Conservation (phyloP, 2,329 filamentous ascomycete species). For the Pseudophaeomoniella oleicola region DNA sequence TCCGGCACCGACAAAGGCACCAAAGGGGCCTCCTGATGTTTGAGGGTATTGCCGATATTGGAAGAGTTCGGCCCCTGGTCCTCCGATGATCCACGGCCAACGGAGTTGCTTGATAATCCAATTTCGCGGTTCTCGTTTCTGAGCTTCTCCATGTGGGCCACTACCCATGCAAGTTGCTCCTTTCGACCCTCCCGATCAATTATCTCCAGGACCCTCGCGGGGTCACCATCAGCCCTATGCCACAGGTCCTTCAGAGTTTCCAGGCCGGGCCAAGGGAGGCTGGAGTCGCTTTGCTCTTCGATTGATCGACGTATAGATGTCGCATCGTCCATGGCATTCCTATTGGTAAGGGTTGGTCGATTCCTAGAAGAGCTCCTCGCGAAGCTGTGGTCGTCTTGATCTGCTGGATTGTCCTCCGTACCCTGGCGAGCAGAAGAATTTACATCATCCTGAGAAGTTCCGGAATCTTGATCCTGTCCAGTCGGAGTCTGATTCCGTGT, state of each 20-base stretch:
- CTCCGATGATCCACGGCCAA: not conserved
- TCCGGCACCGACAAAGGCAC: not conserved
- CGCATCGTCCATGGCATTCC: slow-evolving; percentile 30
- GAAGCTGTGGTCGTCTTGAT: not conserved
- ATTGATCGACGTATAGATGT: slow-evolving; percentile 31
- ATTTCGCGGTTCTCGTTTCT: slow-evolving; percentile 2
- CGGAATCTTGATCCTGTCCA: slow-evolving; percentile 4
- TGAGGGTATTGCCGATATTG: not conserved
- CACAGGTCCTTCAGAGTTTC: slow-evolving; percentile 41
- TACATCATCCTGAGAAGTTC: slow-evolving; percentile 7
- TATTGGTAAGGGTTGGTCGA: slow-evolving; percentile 31
- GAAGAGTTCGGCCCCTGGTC: not conserved
- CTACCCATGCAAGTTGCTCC: slow-evolving; percentile 45
- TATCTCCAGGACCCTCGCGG: slow-evolving; percentile 43
- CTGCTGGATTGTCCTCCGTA: slow-evolving; percentile 4
- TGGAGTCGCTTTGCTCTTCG: slow-evolving; percentile 21
- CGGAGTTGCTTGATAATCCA: not conserved
- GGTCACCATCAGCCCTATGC: slow-evolving; percentile 44
- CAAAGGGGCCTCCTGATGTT: not conserved
- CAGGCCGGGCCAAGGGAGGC: slow-evolving; percentile 15
- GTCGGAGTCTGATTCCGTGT: slow-evolving; percentile 8
- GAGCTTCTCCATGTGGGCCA: slow-evolving; percentile 34
- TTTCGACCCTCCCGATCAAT: slow-evolving; percentile 46
- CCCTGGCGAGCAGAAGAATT: slow-evolving; percentile 5
- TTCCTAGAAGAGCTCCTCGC: not conserved